These are phyloP conservation scores for Carex arenaria DNA, from an alignment of 202 grass and related monocot species.

Conservation along the genomic window DNA sequence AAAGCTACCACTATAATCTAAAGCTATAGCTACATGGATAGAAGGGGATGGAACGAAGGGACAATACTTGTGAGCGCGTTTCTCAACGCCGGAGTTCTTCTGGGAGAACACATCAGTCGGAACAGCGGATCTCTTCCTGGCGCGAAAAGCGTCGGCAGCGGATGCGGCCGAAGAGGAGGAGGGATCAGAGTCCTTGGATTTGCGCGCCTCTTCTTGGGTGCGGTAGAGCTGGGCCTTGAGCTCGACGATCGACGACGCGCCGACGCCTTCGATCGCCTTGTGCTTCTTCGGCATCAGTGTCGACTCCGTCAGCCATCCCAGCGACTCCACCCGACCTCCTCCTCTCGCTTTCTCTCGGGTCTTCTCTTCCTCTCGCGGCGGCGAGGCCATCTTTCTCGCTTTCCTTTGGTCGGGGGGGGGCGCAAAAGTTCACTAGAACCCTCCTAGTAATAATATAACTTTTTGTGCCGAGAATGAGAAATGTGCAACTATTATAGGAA, in stretches of 20 bases:
- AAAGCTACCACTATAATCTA: neutral
- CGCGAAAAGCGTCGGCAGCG: slow-evolving; percentile 53
- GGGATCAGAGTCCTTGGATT: slow-evolving; percentile 37
- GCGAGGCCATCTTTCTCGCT: neutral
- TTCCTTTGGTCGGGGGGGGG: neutral
- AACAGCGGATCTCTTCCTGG: slow-evolving; percentile 43
- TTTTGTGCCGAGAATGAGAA: no score
- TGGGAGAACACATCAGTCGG: slow-evolving; percentile 49
- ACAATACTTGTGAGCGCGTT: slow-evolving; percentile 59
- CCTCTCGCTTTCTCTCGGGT: slow-evolving; percentile 23
- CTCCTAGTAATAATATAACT: neutral
- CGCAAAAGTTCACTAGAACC: neutral
- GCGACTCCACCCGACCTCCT: slow-evolving; percentile 55
- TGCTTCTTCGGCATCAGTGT: slow-evolving; percentile 95
- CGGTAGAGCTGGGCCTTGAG: slow-evolving; percentile 98
- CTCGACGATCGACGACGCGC: slow-evolving; percentile 82
- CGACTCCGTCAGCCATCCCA: slow-evolving; percentile 97
- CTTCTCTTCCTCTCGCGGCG: neutral
- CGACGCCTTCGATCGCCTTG: slow-evolving; percentile 92
- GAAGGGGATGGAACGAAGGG: neutral
- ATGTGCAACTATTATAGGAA: no score
- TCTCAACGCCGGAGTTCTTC: slow-evolving; percentile 78
- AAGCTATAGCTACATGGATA: neutral
- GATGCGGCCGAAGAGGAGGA: slow-evolving; percentile 28
- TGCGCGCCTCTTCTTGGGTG: slow-evolving; percentile 77